Evolutionary conservation across 345 rosid species (phyloP).

Genomic region (Murraya koenigii): DNA sequence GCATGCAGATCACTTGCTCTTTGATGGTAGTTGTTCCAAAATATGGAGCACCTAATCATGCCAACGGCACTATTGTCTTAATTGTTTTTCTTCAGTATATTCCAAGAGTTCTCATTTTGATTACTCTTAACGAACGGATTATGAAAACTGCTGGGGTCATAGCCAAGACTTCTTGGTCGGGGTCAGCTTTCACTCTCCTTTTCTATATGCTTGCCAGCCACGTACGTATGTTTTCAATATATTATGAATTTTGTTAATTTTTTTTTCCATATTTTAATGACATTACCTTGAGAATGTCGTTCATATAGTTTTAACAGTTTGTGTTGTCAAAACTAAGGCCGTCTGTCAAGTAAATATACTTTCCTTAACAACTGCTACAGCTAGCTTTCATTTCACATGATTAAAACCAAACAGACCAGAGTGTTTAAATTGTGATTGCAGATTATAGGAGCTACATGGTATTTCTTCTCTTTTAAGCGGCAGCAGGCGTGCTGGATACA

Average conservation of each 20-base stretch:
- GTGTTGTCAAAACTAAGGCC: no score
- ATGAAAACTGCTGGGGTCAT: conserved; percentile 80
- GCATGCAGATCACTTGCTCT: conserved; percentile 66
- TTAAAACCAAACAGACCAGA: no score
- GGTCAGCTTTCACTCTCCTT: conserved; percentile 79
- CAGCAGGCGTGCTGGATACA: conserved; percentile 64
- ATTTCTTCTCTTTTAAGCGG: conserved; percentile 67
- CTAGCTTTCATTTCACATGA: no score
- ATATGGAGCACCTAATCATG: conserved; percentile 34
- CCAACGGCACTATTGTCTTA: conserved; percentile 71
- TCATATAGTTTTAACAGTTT: no score
- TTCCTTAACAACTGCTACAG: no score
- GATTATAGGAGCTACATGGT: conserved; percentile 85
- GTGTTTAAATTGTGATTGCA: conserved; percentile 11
- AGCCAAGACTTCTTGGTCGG: conserved; percentile 89
- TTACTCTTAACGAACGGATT: conserved; percentile 68
- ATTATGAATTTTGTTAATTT: no score
- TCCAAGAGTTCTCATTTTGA: conserved; percentile 68
- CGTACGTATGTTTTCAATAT: conserved; percentile 35
- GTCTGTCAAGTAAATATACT: no score
- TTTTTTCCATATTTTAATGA: no score
- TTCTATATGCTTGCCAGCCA: conserved; percentile 74
- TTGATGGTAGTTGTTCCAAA: conserved; percentile 66
- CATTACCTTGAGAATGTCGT: no score
- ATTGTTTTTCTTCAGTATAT: conserved; percentile 76